Evolutionary conservation across 1,284 basidiomycete genomes (phyloP), one percentile per base, ranked within the genome.

Genomic region (Chalciporus sp.): DNA sequence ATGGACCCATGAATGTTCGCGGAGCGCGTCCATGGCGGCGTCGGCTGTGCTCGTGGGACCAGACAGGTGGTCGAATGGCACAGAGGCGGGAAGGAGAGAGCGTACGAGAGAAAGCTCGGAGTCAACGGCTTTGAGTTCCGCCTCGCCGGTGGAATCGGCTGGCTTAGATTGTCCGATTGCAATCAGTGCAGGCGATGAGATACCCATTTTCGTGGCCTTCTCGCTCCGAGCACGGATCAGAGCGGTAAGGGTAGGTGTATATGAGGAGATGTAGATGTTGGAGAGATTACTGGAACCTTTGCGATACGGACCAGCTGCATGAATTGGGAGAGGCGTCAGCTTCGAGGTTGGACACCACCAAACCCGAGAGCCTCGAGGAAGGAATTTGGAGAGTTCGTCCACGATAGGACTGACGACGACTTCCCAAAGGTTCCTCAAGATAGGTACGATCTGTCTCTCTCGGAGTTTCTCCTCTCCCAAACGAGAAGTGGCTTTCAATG

Each of bases 261-360:
- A 77, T 4, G 75, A 79, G 2, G 69, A 74, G 12, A 76, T 48
- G 29, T 65, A 74, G 3, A 68, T 42, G 29, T 72, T 66, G 0
- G 60, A 53, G 27, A 77, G 59, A 47, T 67, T 65, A 7, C 19
- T 31, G 1, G 45, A 49, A 17, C 55, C 52, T 7, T 53, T 58
- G 41, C 56, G 54, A 39, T 64, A 62, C 2, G 68, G 60, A 7
- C 74, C 75, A 0, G 76, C 73, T 2, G 74, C 76, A 45, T 79
- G 76, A 11, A 79, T 51, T 1, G 77, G 76, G 10, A 78, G 61
- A 14, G 60, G 58, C 14, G 68, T 70, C 7, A 76, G 42, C 9
- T 57, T 59, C 1, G 66, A 69, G 7, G 75, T 76, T 0, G 73
- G 74, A 49, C 75, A 79, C 76, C 76, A 79, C 74, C 77, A 78